Conservation (phyloP, 768 basidiomycete species). For the Amanita subjunquillea region DNA sequence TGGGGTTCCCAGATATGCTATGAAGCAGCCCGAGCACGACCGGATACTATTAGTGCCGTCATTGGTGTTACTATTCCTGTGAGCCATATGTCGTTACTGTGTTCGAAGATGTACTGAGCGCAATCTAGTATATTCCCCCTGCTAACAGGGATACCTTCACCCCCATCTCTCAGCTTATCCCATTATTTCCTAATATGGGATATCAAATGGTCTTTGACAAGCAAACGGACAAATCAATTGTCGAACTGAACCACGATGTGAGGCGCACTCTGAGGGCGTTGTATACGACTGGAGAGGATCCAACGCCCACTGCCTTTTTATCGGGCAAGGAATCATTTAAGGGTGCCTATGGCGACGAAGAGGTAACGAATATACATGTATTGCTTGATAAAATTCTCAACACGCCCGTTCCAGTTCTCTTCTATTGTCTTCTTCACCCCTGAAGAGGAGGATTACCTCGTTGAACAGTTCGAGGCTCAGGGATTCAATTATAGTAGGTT, state of each 20-base stretch:
- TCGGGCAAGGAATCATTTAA: constrained; percentile 38
- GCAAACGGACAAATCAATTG: constrained; percentile 33
- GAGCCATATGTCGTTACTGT: constrained; percentile 10
- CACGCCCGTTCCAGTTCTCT: constrained; percentile 32
- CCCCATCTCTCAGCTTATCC: constrained; percentile 29
- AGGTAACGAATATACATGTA: constrained; percentile 22
- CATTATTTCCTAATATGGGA: constrained; percentile 37
- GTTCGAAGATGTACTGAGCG: neutral
- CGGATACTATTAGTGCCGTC: constrained; percentile 51
- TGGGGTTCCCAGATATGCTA: constrained; percentile 66
- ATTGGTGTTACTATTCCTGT: constrained; percentile 55
- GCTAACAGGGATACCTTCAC: constrained; percentile 28
- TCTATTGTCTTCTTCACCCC: constrained; percentile 48
- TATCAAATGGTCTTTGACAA: constrained; percentile 59
- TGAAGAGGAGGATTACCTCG: constrained; percentile 62
- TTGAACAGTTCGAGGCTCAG: constrained; percentile 47
- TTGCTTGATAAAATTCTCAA: neutral
- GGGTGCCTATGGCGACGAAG: constrained; percentile 36
- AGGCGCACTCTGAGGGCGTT: constrained; percentile 48
- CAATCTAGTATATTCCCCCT: constrained; percentile 47
- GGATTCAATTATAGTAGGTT: constrained; percentile 52
- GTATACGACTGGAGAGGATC: constrained; percentile 38
- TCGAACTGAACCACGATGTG: constrained; percentile 47
- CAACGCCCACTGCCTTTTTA: constrained; percentile 48
- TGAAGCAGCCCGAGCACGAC: constrained; percentile 57